These are phyloP conservation scores for Metschnikowia kunwiensis DNA, from an alignment of 805 yeast genomes.

Conservation along the genomic window DNA sequence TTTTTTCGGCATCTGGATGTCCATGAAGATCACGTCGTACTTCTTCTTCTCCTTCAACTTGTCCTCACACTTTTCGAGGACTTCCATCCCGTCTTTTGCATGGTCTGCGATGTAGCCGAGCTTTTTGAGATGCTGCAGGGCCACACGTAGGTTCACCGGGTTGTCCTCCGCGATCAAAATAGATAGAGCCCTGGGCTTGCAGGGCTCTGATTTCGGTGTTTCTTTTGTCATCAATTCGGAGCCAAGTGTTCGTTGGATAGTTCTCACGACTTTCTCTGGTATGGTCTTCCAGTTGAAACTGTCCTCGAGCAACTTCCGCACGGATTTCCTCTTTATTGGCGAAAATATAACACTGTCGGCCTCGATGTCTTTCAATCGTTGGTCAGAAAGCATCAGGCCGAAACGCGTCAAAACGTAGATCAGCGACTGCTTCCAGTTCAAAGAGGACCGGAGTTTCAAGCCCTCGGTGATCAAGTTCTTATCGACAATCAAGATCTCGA, in stretches of 20 bases:
- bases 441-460: conserved; percentile 1
- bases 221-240: not conserved
- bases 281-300: conserved; percentile 5
- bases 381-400: conserved; percentile 26
- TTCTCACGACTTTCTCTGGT: conserved; percentile 5
- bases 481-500: conserved; percentile 24
- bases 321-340: conserved; percentile 29
- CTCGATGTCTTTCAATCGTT: conserved; percentile 18
- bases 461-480: conserved; percentile 14
- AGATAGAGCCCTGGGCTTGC: conserved; percentile 33
- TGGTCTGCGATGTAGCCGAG: conserved; percentile 52
- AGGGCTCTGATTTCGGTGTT: not conserved
- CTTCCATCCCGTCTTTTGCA: conserved; percentile 51
- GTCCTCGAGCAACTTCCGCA: conserved; percentile 14
- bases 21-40: conserved; percentile 56
- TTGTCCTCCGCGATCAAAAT: conserved; percentile 58
- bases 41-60: conserved; percentile 23
- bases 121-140: conserved; percentile 45
- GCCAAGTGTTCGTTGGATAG: conserved; percentile 4
- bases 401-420: conserved; percentile 28
- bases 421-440: conserved; percentile 12
- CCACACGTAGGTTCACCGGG: conserved; percentile 48
- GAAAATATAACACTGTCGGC: conserved; percentile 26
- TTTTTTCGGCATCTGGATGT: conserved; percentile 52
- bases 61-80: conserved; percentile 32